Conservation (phyloP, 805 yeast species). For the Saccharomyces jurei region DNA sequence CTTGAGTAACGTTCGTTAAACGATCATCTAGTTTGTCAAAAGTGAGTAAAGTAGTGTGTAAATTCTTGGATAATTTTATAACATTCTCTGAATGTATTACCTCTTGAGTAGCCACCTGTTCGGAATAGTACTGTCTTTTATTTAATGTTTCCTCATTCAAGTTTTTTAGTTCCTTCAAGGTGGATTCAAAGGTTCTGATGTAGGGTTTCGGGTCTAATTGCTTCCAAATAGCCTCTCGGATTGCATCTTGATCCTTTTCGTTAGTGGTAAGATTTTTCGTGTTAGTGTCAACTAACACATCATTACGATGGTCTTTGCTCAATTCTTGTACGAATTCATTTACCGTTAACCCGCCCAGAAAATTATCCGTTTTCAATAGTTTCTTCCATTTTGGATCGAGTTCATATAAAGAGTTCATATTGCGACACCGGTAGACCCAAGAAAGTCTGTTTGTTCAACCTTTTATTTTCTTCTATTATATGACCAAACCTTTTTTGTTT, state of each 20-base stretch:
- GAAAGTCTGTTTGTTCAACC: not conserved
- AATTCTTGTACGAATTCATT: slow-evolving; percentile 75
- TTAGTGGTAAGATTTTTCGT: not conserved
- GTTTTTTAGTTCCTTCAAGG: slow-evolving; percentile 59
- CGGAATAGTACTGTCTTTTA: slow-evolving; percentile 44
- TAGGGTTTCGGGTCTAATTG: slow-evolving; percentile 85
- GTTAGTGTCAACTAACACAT: not conserved
- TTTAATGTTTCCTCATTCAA: slow-evolving; percentile 49
- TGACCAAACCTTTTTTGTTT: not conserved
- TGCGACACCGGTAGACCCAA: slow-evolving; percentile 9
- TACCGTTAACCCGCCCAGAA: slow-evolving; percentile 61
- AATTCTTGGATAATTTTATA: slow-evolving; percentile 30
- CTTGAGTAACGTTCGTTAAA: slow-evolving; percentile 43
- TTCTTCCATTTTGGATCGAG: slow-evolving; percentile 55
- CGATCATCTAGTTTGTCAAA: slow-evolving; percentile 24
- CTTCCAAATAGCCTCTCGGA: slow-evolving; percentile 10
- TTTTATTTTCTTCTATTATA: slow-evolving; percentile 8
- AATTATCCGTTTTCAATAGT: slow-evolving; percentile 51
- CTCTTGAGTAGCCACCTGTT: slow-evolving; percentile 53
- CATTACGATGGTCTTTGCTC: slow-evolving; percentile 47
- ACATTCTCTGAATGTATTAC: slow-evolving; percentile 61
- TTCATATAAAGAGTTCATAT: slow-evolving; percentile 44
- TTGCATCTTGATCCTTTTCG: slow-evolving; percentile 2
- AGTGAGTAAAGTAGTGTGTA: slow-evolving; percentile 16
- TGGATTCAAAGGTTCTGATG: slow-evolving; percentile 85